Base-by-base conservation (phyloP, 2,329 filamentous ascomycete genomes). In the Simplicillium sp. region DNA sequence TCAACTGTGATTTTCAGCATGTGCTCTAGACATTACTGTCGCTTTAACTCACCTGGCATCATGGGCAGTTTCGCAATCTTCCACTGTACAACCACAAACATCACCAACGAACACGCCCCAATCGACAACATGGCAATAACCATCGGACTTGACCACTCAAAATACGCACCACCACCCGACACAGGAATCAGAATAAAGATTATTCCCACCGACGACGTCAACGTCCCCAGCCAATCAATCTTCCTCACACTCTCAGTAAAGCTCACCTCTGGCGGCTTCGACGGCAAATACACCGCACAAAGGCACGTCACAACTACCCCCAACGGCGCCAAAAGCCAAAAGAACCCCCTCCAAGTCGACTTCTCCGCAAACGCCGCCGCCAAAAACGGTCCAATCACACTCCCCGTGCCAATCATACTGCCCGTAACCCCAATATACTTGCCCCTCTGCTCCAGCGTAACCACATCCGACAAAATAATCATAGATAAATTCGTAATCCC, bases 171-270 rank as follows among this genome's bases (percentile, higher is more conserved):
- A 5, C 36, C 36, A 11, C 29, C 13, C 13, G 14, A 36, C 4
- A 36, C 12, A 13, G 34, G 34, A 36, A 36, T 36, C 17, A 36
- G 12, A 16, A 36, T 15, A 13, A 36, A 18, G 11, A 36, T 13
- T 6, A 36, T 16, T 0, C 69, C 76, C 7, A 69, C 58, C 0
- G 73, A 74, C 4, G 70, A 73, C 3, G 68, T 64, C 11, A 79
- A 42, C 1, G 77, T 62, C 2, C 79, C 80, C 17, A 61, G 68
- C 46, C 71, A 78, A 53, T 84, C 79, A 41, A 82, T 76, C 34
- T 72, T 73, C 37, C 58, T 60, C 16, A 75, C 50, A 36, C 70
- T 74, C 34, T 69, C 64, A 32, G 58, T 57, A 31, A 73, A 57
- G 9, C 64, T 59, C 32, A 64, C 64, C 41, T 66, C 70, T 1